Evolutionary conservation across 177 flowering plant genomes (phyloP), one percentile per base, ranked within the genome.

Genomic region (Tripterygium wilfordii): DNA sequence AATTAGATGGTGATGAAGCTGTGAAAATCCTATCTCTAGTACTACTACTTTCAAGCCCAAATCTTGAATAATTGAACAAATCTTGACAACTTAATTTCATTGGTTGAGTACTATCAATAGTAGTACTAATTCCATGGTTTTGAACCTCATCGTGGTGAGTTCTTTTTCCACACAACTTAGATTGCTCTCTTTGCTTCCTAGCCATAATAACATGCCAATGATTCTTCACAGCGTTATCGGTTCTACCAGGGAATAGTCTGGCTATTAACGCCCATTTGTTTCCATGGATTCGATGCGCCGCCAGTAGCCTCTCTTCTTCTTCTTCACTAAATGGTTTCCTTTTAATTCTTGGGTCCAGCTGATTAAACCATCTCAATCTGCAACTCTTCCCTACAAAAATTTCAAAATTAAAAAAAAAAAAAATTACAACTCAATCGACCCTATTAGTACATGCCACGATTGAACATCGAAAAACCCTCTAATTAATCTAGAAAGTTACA

Each of bases 181-280:
- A 72, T 20, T 65, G 58, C 27, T 87, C 85, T 28, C 92, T 64
- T 37, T 75, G 79, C 55, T 58, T 76, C 51, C 89, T 70, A 2
- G 96, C 89, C 91, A 82, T 83, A 42, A 86, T 77, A 2, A 86
- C 95, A 48, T 86, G 95, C 88, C 86, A 86, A 22, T 86, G 95
- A 31, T 83, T 86, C 77, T 83, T 86, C 36, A 86, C 90, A 3
- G 88, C 89, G 46, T 86, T 86, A 35, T 86, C 95, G 2, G 95
- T 86, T 40, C 95, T 60, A 3, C 90, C 95, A 0, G 95, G 95
- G 51, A 83, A 87, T 5, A 82, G 64, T 19, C 87, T 67, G 3
- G 96, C 80, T 35, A 87, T 87, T 10, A 79, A 42, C 2, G 91
- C 81, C 96, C 96, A 87, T 36, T 79, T 78, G 70, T 84, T 87